A percentile compares a stretch with the other conserved stretches of the same genome.
These are phyloP conservation scores for Paracoccidioides brasiliensis DNA, from an alignment of 2,329 filamentous ascomycete species.

Conservation along the genomic window DNA sequence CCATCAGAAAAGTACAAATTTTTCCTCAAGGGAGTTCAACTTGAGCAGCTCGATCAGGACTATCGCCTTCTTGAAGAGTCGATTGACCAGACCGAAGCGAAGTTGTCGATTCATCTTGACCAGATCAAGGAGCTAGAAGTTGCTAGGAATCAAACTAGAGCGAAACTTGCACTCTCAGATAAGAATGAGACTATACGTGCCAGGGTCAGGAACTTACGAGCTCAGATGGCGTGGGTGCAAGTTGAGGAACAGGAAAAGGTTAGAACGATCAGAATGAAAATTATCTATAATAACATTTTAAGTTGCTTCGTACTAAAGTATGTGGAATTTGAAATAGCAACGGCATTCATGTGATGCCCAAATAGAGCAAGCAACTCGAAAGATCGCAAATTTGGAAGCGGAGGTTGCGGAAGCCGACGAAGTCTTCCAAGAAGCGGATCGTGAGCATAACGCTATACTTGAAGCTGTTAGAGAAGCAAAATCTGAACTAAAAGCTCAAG, in stretches of 20 bases:
- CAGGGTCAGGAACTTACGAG: conserved; percentile 45
- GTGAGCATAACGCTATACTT: conserved; percentile 27
- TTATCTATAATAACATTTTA: neutral
- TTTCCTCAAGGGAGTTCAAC: conserved; percentile 85
- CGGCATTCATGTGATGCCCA: conserved; percentile 25
- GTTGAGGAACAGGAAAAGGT: conserved; percentile 61
- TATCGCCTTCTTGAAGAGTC: conserved; percentile 73
- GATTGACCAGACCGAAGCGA: conserved; percentile 57
- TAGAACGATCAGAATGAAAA: conserved; percentile 3
- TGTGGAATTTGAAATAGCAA: conserved; percentile 11
- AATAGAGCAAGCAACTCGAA: conserved; percentile 28
- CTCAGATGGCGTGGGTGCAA: conserved; percentile 75
- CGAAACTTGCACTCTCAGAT: conserved; percentile 51
- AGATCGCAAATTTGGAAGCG: conserved; percentile 36
- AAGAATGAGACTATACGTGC: conserved; percentile 53
- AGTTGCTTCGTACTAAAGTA: conserved; percentile 7
- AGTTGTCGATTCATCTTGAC: conserved; percentile 47
- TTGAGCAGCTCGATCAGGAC: conserved; percentile 83
- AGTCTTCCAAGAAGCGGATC: conserved; percentile 33
- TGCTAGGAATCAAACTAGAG: conserved; percentile 47
- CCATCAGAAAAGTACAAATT: conserved; percentile 87
- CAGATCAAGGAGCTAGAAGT: conserved; percentile 50
- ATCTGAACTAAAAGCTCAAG: conserved; percentile 30
- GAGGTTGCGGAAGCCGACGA: conserved; percentile 34
- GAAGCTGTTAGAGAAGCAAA: conserved; percentile 33